Base-by-base conservation (phyloP, 148 eudicot species). In the Diospyros lotus region DNA sequence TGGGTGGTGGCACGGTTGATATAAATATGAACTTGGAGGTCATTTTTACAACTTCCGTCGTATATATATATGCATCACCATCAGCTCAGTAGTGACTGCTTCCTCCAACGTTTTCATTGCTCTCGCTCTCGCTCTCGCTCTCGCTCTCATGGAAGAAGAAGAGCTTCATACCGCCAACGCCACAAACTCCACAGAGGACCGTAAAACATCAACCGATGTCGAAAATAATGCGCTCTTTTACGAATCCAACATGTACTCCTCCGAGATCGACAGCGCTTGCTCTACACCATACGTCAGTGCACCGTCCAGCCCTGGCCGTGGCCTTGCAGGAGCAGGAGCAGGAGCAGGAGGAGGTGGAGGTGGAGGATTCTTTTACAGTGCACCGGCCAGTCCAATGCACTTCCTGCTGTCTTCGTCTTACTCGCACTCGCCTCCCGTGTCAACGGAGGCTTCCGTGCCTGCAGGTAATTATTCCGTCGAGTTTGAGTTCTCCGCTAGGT, bases 261-360 rank as follows among this genome's bases (percentile, higher is more conserved):
- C 84, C 45, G 89, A 86, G 74, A 44, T 88, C 44, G 93, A 90
- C 70, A 93, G 94, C 81, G 76, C 80, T 28, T 89, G 91, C 71
- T 91, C 98, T 66, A 89, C 98, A 2, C 98, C 98, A 0, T 93
- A 82, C 79, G 98, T 89, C 42, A 85, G 90, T 74, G 97, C 98
- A 0, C 98, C 98, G 1, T 91, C 98, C 0, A 86, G 90, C 73
- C 98, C 98, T 39, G 86, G 90, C 80, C 89, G 87, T 5, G 76
- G 66, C 55, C 28, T 28, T 28, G 28, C 28, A 28, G 28, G 28
- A 28, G 28, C 28, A 28, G 28, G 28, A 28, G 28, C 28, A 28
- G 28, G 28, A 28, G 28, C 28, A 28, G 28, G 28, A 28, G 28
- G n/a, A n/a, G 69, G 79, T 3, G 50, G 61, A 65, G 78, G 78